Percentiles rank a stretch among this genome's conserved stretches.
Conservation (phyloP, 352 stramenopile species). For the Globisporangium carolinianum region DNA sequence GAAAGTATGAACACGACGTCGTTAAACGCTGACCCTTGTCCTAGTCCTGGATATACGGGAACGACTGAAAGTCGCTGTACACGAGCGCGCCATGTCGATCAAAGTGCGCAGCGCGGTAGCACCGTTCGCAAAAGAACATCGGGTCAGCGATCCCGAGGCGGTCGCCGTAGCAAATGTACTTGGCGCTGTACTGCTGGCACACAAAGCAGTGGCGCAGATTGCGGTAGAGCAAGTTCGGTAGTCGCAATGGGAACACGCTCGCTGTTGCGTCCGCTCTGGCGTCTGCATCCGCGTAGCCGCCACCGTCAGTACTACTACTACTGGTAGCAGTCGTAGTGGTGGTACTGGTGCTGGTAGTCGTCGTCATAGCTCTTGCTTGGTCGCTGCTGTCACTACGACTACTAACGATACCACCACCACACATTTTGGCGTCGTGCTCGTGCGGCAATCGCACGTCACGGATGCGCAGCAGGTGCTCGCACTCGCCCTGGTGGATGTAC, state of each 20-base stretch:
- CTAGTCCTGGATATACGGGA: constrained; percentile 68
- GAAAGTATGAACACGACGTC: too few species aligned
- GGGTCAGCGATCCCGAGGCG: constrained; percentile 50
- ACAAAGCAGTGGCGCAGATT: constrained; percentile 64
- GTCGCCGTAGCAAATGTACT: constrained; percentile 75
- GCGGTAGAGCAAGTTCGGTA: constrained; percentile 43
- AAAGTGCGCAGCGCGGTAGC: constrained; percentile 64
- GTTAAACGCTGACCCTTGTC: background rate
- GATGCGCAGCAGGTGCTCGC: constrained; percentile 61
- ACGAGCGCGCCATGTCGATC: constrained; percentile 40
- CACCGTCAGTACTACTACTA: background rate
- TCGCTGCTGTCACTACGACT: background rate
- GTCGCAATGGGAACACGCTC: constrained; percentile 47
- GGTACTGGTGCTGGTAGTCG: constrained; percentile 6
- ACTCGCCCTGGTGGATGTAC: constrained; percentile 76
- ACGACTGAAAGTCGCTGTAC: constrained; percentile 67
- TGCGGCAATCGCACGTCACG: constrained; percentile 58
- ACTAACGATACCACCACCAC: background rate
- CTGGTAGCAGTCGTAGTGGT: background rate
- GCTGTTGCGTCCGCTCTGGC: background rate
- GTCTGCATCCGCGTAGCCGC: background rate
- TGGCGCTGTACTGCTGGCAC: constrained; percentile 70
- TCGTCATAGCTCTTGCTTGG: too few species aligned
- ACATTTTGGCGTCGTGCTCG: constrained; percentile 22
- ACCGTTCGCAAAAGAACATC: constrained; percentile 77